Percentiles rank a stretch among this genome's conserved stretches.
phyloP scores from a whole-genome alignment of 2,329 filamentous ascomycete genomes.

The Calonectria pauciramosa region DNA sequence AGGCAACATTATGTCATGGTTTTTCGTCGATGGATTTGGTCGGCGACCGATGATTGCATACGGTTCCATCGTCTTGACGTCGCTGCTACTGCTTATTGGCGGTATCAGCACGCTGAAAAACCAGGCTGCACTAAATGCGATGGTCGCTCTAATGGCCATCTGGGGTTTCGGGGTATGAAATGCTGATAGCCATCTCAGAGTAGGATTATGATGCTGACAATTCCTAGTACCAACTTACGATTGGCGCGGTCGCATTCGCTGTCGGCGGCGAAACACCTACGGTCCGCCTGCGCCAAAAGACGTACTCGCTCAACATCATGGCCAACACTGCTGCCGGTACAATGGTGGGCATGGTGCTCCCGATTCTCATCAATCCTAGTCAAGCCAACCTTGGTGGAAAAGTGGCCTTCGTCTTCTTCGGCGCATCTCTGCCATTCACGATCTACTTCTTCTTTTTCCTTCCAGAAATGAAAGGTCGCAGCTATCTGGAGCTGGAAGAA shows the following conservation, averaged over 20 bases:
- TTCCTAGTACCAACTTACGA: slow-evolving; percentile 14
- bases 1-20: slow-evolving; percentile 46
- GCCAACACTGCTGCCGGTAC: slow-evolving; percentile 10
- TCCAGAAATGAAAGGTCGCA: slow-evolving; percentile 14
- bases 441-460: slow-evolving; percentile 15
- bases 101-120: slow-evolving; percentile 20
- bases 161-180: slow-evolving; percentile 14
- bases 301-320: slow-evolving; percentile 20
- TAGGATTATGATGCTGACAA: too few species aligned
- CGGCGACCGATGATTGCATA: slow-evolving; percentile 44
- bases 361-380: slow-evolving; percentile 14
- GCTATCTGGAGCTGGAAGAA: slow-evolving; percentile 17
- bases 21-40: slow-evolving; percentile 44
- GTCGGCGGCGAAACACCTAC: slow-evolving; percentile 14
- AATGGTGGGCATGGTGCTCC: slow-evolving; percentile 9
- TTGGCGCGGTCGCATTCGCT: slow-evolving; percentile 5
- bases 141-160: slow-evolving; percentile 14
- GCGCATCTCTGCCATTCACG: not conserved
- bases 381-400: slow-evolving; percentile 18
- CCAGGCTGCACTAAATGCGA: not conserved
- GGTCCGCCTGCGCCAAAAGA: slow-evolving; percentile 12
- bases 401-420: slow-evolving; percentile 18
- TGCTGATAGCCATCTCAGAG: too few species aligned
- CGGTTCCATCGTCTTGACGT: slow-evolving; percentile 41
- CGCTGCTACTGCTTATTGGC: slow-evolving; percentile 44